Evolutionary conservation across 192 early-diverging fungal genomes (phyloP), one percentile per base, ranked within the genome.

Genomic region (Gonapodya prolifera): DNA sequence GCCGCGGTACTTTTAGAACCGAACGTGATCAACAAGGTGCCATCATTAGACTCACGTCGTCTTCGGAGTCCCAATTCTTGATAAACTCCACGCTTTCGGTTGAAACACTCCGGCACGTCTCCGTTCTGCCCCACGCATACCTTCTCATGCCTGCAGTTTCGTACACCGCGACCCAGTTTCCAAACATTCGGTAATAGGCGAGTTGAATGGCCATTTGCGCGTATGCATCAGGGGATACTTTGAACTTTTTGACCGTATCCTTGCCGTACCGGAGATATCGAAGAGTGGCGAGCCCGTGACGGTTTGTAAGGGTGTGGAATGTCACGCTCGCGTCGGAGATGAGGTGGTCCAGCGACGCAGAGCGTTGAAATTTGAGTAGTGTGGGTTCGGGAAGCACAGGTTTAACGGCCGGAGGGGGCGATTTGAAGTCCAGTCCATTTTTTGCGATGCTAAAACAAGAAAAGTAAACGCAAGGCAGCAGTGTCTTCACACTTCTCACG

Each of bases 141-240:
- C 93, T 93, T 80, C 94, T 87, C 33, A 94, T 96, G 86, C 93
- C 92, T 35, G 93, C 95, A 78, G 91, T 90, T 84, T 99, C 97
- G 83, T 99, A 99, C 2, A 96, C 98, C 1, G 96, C 89, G 30
- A 86, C 82, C 71, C 82, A 88, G 16, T 81, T 81, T 34, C 94
- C 94, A 79, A 94, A 90, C 83, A 94, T 91, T 83, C 94, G 94
- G 83, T 89, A 96, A 86, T 98, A 97, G 23, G 95, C 97, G 33
- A 98, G 86, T 86, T 99, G 97, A 78, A 98, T 95, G 69, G 92
- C 90, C 95, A 99, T 95, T 79, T 94, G 92, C 32, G 88, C 87
- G 79, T 86, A 95, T 34, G 91, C 91, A 77, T 95, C 92, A 16
- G 92, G 92, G 16, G 85, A 87, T 33, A 85, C 76, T 30, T 80